Evolutionary conservation across 2,329 filamentous ascomycete genomes (phyloP).

Genomic region (Microsporum audouinii): DNA sequence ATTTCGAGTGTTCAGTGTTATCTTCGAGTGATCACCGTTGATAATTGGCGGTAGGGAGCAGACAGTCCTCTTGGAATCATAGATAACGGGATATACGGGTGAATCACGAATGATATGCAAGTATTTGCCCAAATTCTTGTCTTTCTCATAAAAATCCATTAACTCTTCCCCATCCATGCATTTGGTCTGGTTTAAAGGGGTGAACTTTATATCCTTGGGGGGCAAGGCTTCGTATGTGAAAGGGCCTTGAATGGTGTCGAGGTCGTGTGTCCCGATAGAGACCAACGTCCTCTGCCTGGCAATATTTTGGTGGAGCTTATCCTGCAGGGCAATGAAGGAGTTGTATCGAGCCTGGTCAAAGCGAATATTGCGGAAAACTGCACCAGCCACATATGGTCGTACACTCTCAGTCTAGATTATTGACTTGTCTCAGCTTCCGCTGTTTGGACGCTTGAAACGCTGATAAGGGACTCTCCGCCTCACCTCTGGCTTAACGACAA

Average conservation of each 20-base stretch:
- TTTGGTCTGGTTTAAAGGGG: conserved; percentile 80
- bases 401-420: conserved; percentile 56
- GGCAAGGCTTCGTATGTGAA: conserved; percentile 92
- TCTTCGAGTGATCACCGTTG: conserved; percentile 95
- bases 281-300: conserved; percentile 86
- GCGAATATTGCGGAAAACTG: conserved; percentile 78
- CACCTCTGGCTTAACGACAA: conserved; percentile 62
- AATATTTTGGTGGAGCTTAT: conserved; percentile 94
- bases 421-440: conserved; percentile 5
- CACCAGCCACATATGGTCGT: conserved; percentile 77
- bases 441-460: background rate
- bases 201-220: conserved; percentile 86
- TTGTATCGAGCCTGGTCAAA: conserved; percentile 89
- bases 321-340: conserved; percentile 94
- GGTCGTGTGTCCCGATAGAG: conserved; percentile 93
- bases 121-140: conserved; percentile 81
- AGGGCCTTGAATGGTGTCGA: conserved; percentile 84
- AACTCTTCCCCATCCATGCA: conserved; percentile 77
- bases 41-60: conserved; percentile 96
- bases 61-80: conserved; percentile 73
- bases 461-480: conserved; percentile 13
- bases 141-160: conserved; percentile 91
- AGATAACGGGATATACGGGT: conserved; percentile 90
- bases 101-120: conserved; percentile 91
- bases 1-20: conserved; percentile 79